Base-by-base conservation (phyloP, 805 yeast species). In the Saccharomyces cerevisiae region DNA sequence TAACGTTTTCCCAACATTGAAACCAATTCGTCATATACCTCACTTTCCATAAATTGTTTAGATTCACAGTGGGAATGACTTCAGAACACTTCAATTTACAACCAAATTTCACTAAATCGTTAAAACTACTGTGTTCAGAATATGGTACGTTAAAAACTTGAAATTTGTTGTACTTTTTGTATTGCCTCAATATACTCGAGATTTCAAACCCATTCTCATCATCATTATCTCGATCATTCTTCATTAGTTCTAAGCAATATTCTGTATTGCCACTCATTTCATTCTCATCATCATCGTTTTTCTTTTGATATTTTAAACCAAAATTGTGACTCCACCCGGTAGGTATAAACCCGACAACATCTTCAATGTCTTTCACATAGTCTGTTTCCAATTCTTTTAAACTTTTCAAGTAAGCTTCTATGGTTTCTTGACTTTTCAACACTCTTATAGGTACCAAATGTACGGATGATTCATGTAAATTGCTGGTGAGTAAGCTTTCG, bases 111-210 rank as follows among this genome's bases (percentile, higher is more conserved):
- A 84, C 76, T 41, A 94, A 74, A 63, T 94, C 99, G 41, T 86
- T 73, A 62, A 83, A 92, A 54, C 96, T 88, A 10, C 96, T 89
- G 71, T 94, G 99, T 65, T 94, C 99, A 63, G 95, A 85, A 64
- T 94, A 94, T 0, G 99, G 98, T 1, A 91, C 79, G 10, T 78
- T 69, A 60, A 84, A 83, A 0, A 82, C 73, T 49, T 82, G 78
- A 51, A 74, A 68, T 46, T 68, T 60, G 59, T 73, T 53, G 53
- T 67, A 49, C 41, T 60, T 55, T 56, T 70, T 66, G 65, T 66
- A 68, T 51, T 73, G 75, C 56, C 52, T 63, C 61, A 11, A 66
- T 49, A 60, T 58, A 55, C 65, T 56, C 4, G 59, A 52, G 2
- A 55, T 28, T 22, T 61, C 60, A 41, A 65, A 52, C 1, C 43